These are phyloP conservation scores for Aegle marmelos DNA, from an alignment of 345 rosid genomes.

Conservation along the genomic window DNA sequence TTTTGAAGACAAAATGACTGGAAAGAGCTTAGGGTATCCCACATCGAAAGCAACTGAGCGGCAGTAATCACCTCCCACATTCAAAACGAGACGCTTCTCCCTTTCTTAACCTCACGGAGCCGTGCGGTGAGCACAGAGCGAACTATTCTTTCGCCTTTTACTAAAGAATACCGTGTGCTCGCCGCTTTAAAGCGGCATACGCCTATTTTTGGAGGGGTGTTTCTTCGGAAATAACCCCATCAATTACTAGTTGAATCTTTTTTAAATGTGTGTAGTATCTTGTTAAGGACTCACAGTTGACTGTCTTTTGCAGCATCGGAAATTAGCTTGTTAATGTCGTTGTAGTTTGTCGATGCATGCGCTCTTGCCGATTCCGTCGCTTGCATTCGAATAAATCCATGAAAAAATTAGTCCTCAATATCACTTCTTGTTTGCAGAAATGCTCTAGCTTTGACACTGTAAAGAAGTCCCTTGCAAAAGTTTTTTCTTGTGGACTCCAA, in stretches of 20 bases:
- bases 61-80: not conserved
- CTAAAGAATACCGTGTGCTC: constrained; percentile 51
- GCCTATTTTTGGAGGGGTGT: not conserved
- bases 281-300: too few species aligned
- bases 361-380: too few species aligned
- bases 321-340: not conserved
- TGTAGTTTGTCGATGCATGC: too few species aligned
- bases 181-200: not conserved
- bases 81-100: not conserved
- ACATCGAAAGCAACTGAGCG: not conserved
- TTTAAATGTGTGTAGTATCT: too few species aligned
- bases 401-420: not conserved
- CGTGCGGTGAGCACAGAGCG: constrained; percentile 34
- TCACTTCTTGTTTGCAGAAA: not conserved
- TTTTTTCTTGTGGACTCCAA: not conserved
- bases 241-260: too few species aligned
- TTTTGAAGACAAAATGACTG: not conserved
- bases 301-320: not conserved
- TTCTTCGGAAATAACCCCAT: not conserved
- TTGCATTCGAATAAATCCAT: not conserved
- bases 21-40: not conserved
- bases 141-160: constrained; percentile 59
- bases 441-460: not conserved
- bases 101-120: accelerated
- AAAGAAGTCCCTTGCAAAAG: not conserved